Conservation (phyloP, 2,329 filamentous ascomycete genomes). For the Claviceps purpurea region DNA sequence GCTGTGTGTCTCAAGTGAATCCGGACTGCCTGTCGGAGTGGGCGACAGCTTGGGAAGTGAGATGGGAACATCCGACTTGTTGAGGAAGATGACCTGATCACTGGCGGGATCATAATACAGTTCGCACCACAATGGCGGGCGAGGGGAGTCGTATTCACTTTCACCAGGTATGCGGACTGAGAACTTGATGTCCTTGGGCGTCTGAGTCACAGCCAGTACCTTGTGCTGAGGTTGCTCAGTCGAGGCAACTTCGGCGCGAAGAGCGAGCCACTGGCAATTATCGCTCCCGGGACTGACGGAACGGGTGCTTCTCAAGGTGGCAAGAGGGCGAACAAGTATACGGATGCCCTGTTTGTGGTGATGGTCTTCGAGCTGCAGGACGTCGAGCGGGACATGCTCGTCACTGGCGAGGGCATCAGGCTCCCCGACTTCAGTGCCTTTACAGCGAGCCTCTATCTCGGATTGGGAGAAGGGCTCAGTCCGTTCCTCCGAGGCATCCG, state of each 20-base stretch:
- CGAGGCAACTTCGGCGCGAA: constrained; percentile 40
- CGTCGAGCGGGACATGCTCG: constrained; percentile 38
- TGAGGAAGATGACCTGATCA: constrained; percentile 43
- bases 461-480: constrained; percentile 46
- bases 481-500: constrained; percentile 33
- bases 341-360: constrained; percentile 43
- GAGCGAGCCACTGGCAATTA: constrained; percentile 42
- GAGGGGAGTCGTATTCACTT: constrained; percentile 25
- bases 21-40: constrained; percentile 22
- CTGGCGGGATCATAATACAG: constrained; percentile 46
- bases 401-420: constrained; percentile 22
- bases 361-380: constrained; percentile 36
- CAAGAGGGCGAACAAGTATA: constrained; percentile 42
- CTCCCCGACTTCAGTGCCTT: constrained; percentile 31
- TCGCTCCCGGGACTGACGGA: constrained; percentile 43
- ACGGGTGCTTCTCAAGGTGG: constrained; percentile 34
- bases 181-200: constrained; percentile 46
- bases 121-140: constrained; percentile 44
- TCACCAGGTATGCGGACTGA: constrained; percentile 41
- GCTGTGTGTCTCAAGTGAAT: constrained; percentile 28
- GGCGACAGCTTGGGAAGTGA: constrained; percentile 32
- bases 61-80: constrained; percentile 41
- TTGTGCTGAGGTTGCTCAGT: constrained; percentile 40
- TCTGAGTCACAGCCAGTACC: constrained; percentile 47
- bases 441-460: constrained; percentile 38